Evolutionary conservation across 2,329 filamentous ascomycete genomes (phyloP), one percentile per base, ranked within the genome.

Genomic region (Sclerotinia sclerotiorum): DNA sequence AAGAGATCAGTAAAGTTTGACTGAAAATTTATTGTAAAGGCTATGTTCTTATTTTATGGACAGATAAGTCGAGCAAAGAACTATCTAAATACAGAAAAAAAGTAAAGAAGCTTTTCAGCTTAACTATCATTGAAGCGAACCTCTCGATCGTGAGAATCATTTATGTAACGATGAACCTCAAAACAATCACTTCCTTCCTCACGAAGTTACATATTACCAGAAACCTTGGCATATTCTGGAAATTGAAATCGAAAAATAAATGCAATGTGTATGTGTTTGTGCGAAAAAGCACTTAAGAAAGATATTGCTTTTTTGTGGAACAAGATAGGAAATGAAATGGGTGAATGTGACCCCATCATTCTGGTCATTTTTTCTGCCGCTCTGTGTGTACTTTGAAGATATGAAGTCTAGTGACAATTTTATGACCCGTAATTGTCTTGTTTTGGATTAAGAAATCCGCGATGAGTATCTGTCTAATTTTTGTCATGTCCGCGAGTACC

Each of bases 21-120:
- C 21, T 24, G 6, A 3, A 32, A 32, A 6, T 13, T 24, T 0
- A 24, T 35, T 0, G 7, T 1, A 10, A 3, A 35, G 0, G 3
- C 6, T 8, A 17, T 19, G 19, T 24, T 19, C 15, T 19, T 35
- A 48, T n/a, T 24, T 46, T 32, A 11, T 32, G 2, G 6, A 13
- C 21, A 24, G 29, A 15, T 15, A 15, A n/a, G 2, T 32, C n/a
- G 13, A 6, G 2, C 6, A 17, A n/a, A 61, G 24, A 61, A 35
- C 6, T 35, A 17, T 17, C 2, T n/a, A 32, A 7, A 5, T 3
- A 8, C 7, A 46, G 19, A 46, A 15, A 21, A 46, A 21, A 48
- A n/a, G 13, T 49, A n/a, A 24, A 15, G 29, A 24, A 24, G 21
- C 21, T 48, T 32, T 3, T 1, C 29, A 61, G 5, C 13, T 17